Percentiles rank a stretch among this genome's conserved stretches.
Evolutionary conservation across 352 stramenopile genomes (phyloP).

Genomic region (Phytophthora tubulina): DNA sequence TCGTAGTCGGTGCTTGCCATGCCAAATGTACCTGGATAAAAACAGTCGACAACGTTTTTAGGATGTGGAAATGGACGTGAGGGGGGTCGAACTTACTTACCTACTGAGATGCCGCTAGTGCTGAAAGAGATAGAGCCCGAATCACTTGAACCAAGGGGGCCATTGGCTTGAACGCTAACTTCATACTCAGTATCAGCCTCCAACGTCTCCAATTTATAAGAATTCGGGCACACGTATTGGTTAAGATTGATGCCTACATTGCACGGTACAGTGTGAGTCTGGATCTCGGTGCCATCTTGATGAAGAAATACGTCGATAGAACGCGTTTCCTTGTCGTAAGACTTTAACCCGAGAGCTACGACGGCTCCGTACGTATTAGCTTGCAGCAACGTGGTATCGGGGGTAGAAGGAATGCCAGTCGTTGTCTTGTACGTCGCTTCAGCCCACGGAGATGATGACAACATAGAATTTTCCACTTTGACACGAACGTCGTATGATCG

Average conservation of each 20-base stretch:
- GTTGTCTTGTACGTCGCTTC: conserved; percentile 42
- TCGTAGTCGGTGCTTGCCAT: conserved; percentile 32
- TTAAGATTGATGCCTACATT: neutral
- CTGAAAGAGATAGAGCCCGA: conserved; percentile 22
- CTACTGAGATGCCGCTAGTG: conserved; percentile 24
- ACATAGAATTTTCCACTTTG: conserved; percentile 38
- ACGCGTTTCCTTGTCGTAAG: conserved; percentile 51
- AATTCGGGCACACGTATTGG: conserved; percentile 29
- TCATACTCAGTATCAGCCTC: conserved; percentile 36
- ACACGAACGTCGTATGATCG: conserved; percentile 47
- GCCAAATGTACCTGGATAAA: conserved; percentile 26
- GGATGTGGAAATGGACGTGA: neutral
- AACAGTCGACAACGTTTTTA: neutral
- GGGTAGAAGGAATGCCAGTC: conserved; percentile 39
- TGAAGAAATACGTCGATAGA: conserved; percentile 42
- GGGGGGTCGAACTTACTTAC: conserved; percentile 5
- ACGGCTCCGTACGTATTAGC: conserved; percentile 57
- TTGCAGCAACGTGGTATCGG: conserved; percentile 30
- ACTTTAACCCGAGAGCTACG: conserved; percentile 24
- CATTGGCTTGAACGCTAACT: conserved; percentile 37
- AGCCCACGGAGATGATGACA: conserved; percentile 19
- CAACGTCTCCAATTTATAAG: conserved; percentile 29
- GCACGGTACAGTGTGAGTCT: conserved; percentile 13
- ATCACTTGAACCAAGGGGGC: conserved; percentile 39
- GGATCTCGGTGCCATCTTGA: neutral